phyloP scores from a whole-genome alignment of 768 basidiomycete genomes.

The Artomyces pyxidatus region DNA sequence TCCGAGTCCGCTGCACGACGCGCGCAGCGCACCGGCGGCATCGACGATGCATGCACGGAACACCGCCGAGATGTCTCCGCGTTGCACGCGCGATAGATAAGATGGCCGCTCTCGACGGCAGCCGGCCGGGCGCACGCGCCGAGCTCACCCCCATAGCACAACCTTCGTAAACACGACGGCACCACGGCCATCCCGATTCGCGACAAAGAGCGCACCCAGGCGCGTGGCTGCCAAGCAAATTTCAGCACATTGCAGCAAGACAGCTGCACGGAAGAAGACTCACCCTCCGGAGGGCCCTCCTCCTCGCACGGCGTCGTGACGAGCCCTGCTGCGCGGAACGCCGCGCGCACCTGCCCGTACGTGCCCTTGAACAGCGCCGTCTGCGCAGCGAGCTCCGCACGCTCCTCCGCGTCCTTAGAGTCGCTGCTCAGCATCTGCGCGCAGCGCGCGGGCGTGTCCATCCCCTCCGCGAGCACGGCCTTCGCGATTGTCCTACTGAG shows the following conservation, averaged over 20 bases:
- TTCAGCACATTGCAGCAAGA: neutral
- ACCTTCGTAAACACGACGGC: conserved; percentile 16
- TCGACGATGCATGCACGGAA: neutral
- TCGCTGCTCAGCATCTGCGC: neutral
- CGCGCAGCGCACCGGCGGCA: neutral
- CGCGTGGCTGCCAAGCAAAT: conserved; percentile 8
- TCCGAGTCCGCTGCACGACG: neutral
- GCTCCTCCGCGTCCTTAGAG: neutral
- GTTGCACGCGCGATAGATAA: neutral
- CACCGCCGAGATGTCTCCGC: neutral
- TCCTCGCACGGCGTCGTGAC: conserved; percentile 14
- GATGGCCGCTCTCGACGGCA: neutral
- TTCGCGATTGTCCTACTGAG: conserved; percentile 16
- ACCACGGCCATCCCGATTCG: conserved; percentile 12
- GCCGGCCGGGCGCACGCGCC: neutral
- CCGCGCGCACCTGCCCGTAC: conserved; percentile 17
- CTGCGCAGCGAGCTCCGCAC: neutral
- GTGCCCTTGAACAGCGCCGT: conserved; percentile 16
- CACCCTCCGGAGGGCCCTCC: conserved; percentile 14
- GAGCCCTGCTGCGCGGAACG: conserved; percentile 16
- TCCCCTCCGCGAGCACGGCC: conserved; percentile 16
- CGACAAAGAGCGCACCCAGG: conserved; percentile 16
- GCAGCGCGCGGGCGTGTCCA: conserved; percentile 8
- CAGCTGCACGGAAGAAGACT: neutral
- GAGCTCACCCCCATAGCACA: conserved; percentile 15